These are phyloP conservation scores for Drosera capensis DNA, from an alignment of 148 eudicot species.

Conservation along the genomic window DNA sequence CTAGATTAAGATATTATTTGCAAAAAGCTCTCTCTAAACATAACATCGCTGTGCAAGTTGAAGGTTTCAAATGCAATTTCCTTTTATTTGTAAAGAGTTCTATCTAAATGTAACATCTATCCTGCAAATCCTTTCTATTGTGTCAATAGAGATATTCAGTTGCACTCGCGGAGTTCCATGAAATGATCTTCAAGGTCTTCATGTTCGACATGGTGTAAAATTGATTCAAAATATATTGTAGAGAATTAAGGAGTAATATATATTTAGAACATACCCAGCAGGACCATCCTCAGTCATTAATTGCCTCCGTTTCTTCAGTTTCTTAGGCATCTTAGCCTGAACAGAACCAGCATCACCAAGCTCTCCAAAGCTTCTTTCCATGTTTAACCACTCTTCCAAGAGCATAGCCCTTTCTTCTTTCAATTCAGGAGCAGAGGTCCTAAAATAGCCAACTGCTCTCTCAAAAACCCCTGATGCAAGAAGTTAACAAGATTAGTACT, in stretches of 20 bases:
- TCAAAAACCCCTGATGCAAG: conserved; percentile 68
- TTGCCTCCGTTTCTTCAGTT: conserved; percentile 70
- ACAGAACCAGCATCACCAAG: conserved; percentile 56
- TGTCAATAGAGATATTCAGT: too few relatives aligned
- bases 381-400: conserved; percentile 64
- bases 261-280: conserved; percentile 40
- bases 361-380: conserved; percentile 56
- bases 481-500: conserved; percentile 5
- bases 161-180: too few relatives aligned
- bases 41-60: too few relatives aligned
- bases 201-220: neutral
- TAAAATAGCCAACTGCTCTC: conserved; percentile 53
- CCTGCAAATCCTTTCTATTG: too few relatives aligned
- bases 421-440: conserved; percentile 71
- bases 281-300: conserved; percentile 74
- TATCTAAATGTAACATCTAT: too few relatives aligned
- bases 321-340: conserved; percentile 72
- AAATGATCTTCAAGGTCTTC: too few relatives aligned
- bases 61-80: too few relatives aligned
- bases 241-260: neutral
- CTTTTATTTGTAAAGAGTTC: too few relatives aligned
- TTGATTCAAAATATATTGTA: neutral
- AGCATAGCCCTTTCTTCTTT: conserved; percentile 95
- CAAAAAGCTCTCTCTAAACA: too few relatives aligned
- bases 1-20: too few relatives aligned